Base-by-base conservation (phyloP, 2,329 filamentous ascomycete genomes). In the Cercospora citrullina region DNA sequence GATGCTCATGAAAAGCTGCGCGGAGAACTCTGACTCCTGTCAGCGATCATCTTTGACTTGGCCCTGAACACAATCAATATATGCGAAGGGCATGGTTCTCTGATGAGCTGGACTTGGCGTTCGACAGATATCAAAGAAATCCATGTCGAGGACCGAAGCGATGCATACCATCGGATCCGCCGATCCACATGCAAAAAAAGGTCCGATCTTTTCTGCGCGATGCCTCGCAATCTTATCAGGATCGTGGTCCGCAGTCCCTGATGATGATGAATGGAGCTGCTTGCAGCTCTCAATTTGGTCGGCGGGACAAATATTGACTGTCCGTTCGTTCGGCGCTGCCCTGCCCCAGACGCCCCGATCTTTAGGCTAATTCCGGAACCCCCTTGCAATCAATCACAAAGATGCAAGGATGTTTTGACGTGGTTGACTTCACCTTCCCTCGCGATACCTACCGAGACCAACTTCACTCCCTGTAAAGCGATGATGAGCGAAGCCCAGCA, bases 351-450 rank as follows among this genome's bases (percentile, higher is more conserved):
- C 31, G 28, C 28, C 48, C 55, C 55, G 55, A 36, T 23, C n/a
- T 59, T 59, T 36, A 59, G 55, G 55, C 55, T 59, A 31, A 30
- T 36, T 59, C 55, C 55, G 55, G 28, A 59, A 28, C 14, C 21
- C 48, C 48, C 48, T 58, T 31, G 31, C 55, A 36, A 30, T 31
- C 26, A 58, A 18, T 51, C 48, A 39, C 36, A 39, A 28, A 53
- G 12, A 23, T 1, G 23, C 48, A 26, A 53, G 48, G 23, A 4
- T 53, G 21, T 53, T 16, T 28, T 28, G 48, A 28, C 23, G 48
- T 53, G 23, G 48, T 53, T 12, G 48, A 53, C 48, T 28, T 53
- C 48, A 53, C 48, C 48, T 53, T 23, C 18, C 45, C 21, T 23
- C 18, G 45, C 45, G 45, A 14, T 51, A 14, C 42, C n/a, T 48